Conservation (phyloP, 2,329 filamentous ascomycete species). For the Penicillium italicum region DNA sequence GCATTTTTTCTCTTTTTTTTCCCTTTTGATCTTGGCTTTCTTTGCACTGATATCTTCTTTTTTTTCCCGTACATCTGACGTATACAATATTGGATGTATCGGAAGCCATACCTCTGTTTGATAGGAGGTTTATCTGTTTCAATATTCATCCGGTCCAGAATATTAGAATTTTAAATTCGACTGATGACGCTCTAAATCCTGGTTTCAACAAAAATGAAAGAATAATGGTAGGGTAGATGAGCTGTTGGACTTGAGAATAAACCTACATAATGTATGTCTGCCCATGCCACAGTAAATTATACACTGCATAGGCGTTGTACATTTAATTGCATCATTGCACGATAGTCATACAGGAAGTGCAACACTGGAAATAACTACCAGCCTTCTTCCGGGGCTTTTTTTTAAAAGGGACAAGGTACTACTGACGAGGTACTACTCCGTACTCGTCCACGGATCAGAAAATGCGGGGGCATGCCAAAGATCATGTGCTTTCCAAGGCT, state of each 20-base stretch:
- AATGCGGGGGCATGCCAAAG: conserved; percentile 5
- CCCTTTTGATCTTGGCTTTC: too few species aligned
- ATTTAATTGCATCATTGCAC: neutral
- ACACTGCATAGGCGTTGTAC: neutral
- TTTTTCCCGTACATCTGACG: too few species aligned
- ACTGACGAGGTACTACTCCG: too few species aligned
- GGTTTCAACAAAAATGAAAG: neutral
- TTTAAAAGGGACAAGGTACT: neutral
- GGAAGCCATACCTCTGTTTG: too few species aligned
- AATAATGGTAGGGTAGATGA: neutral
- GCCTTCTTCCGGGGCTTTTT: neutral
- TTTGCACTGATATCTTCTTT: too few species aligned
- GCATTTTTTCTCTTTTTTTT: too few species aligned
- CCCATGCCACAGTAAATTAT: neutral
- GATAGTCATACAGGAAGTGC: neutral
- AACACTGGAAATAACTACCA: neutral
- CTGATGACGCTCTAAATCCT: conserved; percentile 3
- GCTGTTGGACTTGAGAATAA: neutral
- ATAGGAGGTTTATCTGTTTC: neutral
- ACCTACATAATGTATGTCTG: neutral
- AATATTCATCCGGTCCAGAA: neutral
- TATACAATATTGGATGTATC: too few species aligned
- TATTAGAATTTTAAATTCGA: neutral
- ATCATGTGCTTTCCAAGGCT: neutral
- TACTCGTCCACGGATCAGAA: neutral